Evolutionary conservation across 768 basidiomycete species (phyloP).

Genomic region (Imleria badia): DNA sequence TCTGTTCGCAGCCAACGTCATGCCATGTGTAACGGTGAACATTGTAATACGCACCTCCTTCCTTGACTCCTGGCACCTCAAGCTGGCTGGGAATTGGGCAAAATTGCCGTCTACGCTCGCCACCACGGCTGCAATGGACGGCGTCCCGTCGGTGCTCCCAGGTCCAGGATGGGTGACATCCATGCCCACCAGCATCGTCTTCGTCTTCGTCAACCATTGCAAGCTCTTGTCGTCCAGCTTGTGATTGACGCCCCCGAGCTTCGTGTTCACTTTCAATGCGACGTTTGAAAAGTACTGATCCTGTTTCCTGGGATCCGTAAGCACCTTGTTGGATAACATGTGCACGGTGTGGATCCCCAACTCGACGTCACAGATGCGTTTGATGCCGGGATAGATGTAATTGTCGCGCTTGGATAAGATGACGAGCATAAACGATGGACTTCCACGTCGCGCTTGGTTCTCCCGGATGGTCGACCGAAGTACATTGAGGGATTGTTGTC

Average conservation of each 20-base stretch:
- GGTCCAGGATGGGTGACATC: constrained; percentile 83
- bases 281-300: constrained; percentile 84
- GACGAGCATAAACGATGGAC: constrained; percentile 68
- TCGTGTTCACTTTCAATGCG: constrained; percentile 79
- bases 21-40: neutral
- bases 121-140: constrained; percentile 82
- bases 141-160: constrained; percentile 64
- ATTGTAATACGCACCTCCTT: constrained; percentile 22
- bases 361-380: constrained; percentile 71
- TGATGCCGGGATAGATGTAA: constrained; percentile 78
- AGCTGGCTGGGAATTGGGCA: constrained; percentile 75
- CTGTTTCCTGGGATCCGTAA: constrained; percentile 53
- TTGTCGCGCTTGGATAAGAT: constrained; percentile 68
- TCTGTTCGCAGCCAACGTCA: constrained; percentile 42
- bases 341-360: constrained; percentile 77
- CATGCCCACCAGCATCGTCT: constrained; percentile 84
- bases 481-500: constrained; percentile 35
- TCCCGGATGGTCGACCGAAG: constrained; percentile 45
- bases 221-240: constrained; percentile 58
- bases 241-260: constrained; percentile 82
- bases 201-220: constrained; percentile 62
- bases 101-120: constrained; percentile 70
- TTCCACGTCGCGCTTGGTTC: constrained; percentile 26
- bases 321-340: constrained; percentile 63
- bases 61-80: constrained; percentile 56